phyloP scores from a whole-genome alignment of 768 basidiomycete species.

The Obba rivulosa region DNA sequence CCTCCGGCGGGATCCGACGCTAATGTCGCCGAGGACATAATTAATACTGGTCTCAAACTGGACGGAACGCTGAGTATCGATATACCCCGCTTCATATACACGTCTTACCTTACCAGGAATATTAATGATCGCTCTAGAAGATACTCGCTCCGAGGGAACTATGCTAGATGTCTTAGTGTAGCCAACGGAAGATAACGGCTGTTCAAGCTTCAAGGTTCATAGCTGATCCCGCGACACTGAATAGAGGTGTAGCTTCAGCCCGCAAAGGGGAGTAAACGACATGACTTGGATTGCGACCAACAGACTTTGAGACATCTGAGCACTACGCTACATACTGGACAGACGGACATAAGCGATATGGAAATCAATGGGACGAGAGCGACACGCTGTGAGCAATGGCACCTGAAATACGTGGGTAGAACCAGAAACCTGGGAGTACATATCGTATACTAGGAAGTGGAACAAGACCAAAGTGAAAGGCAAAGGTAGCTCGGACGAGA shows the following conservation, averaged over 20 bases:
- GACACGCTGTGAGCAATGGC: neutral
- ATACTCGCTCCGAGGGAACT: too few relatives aligned
- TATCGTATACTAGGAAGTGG: neutral
- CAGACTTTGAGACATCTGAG: conserved; percentile 17
- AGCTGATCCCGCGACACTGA: neutral
- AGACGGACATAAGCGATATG: conserved; percentile 13
- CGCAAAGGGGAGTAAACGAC: neutral
- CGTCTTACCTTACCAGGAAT: too few relatives aligned
- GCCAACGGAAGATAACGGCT: too few relatives aligned
- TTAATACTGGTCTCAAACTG: too few relatives aligned
- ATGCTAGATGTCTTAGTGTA: too few relatives aligned
- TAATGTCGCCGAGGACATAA: too few relatives aligned
- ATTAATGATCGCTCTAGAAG: too few relatives aligned
- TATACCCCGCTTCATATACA: too few relatives aligned
- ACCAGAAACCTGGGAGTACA: neutral
- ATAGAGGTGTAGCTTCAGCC: neutral
- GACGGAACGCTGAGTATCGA: too few relatives aligned
- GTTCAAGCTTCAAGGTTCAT: too few relatives aligned
- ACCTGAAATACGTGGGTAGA: neutral
- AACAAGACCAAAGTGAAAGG: neutral
- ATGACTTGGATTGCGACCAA: conserved; percentile 14
- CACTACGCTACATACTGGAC: conserved; percentile 31
- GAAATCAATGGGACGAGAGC: conserved; percentile 2
- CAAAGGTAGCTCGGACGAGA: neutral
- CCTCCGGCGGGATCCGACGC: too few relatives aligned